A percentile compares a stretch with the other conserved stretches of the same genome.
These are phyloP conservation scores for Xylariales sp. DNA, from an alignment of 2,329 filamentous ascomycete species.

Conservation along the genomic window DNA sequence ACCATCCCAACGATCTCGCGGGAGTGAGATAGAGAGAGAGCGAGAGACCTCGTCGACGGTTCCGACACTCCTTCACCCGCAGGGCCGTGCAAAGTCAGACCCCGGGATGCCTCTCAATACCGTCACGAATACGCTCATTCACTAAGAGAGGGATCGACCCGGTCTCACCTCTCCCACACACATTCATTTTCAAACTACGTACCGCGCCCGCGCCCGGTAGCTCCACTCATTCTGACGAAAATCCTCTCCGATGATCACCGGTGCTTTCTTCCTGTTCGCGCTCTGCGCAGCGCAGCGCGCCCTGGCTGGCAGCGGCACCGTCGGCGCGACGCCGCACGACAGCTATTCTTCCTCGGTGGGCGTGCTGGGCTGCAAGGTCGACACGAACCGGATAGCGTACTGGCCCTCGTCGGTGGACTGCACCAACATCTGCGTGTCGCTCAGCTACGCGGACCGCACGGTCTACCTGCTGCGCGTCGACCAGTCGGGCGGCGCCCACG, in stretches of 20 bases:
- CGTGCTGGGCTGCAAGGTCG: conserved; percentile 56
- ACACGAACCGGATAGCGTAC: conserved; percentile 59
- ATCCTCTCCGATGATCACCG: background rate
- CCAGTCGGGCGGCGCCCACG: conserved; percentile 49
- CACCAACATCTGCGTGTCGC: conserved; percentile 52
- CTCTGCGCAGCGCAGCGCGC: background rate
- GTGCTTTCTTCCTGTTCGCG: background rate
- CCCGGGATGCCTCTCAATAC: too few species aligned
- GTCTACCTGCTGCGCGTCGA: conserved; percentile 57
- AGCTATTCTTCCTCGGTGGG: conserved; percentile 53
- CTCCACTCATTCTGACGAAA: background rate
- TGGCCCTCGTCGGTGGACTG: conserved; percentile 51
- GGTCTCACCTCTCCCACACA: too few species aligned
- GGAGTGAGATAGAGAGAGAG: too few species aligned
- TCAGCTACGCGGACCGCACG: conserved; percentile 41
- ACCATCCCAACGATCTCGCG: too few species aligned
- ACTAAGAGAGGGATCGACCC: too few species aligned
- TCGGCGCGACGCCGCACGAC: conserved; percentile 50
- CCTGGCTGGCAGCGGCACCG: conserved; percentile 17
- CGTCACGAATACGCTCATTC: too few species aligned
- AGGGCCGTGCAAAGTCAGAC: too few species aligned
- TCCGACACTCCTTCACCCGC: too few species aligned
- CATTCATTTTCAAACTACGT: too few species aligned
- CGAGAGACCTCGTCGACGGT: too few species aligned
- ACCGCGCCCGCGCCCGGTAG: too few species aligned